Evolutionary conservation across 495 filamentous ascomycete genomes (phyloP).

Genomic region (Monascus purpureus): DNA sequence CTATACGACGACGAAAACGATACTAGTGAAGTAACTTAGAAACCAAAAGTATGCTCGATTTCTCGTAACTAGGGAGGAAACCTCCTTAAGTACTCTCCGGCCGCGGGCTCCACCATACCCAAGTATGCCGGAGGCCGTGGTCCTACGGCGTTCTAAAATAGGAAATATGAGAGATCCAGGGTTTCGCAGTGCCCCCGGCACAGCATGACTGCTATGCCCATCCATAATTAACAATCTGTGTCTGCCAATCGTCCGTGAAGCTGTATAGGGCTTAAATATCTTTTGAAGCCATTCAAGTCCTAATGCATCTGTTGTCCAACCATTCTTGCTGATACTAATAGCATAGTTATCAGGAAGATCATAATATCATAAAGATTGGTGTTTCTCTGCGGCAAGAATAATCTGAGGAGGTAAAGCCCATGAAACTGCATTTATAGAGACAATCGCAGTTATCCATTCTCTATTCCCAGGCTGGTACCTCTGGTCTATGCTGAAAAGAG

Average conservation of each 20-base stretch:
- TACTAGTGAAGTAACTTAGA: no score
- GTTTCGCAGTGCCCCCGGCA: no score
- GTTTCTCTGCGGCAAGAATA: conserved; percentile 7
- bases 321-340: conserved; percentile 4
- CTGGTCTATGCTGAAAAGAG: background rate
- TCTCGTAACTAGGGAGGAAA: no score
- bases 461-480: conserved; percentile 19
- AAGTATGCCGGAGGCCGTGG: no score
- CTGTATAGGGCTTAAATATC: conserved; percentile 7
- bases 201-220: conserved; percentile 12
- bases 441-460: conserved; percentile 24
- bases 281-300: conserved; percentile 6
- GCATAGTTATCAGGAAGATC: background rate
- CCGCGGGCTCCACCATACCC: no score
- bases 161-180: no score
- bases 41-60: no score
- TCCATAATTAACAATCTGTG: conserved; percentile 16
- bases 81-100: no score
- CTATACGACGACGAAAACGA: no score
- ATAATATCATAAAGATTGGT: background rate
- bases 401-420: conserved; percentile 10
- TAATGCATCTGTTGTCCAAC: conserved; percentile 11
- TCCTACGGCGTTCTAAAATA: no score
- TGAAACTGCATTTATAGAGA: conserved; percentile 13
- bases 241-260: conserved; percentile 1